These are phyloP conservation scores for Magnusiomyces clavatus DNA, from an alignment of 1,139 yeast species.

Conservation along the genomic window DNA sequence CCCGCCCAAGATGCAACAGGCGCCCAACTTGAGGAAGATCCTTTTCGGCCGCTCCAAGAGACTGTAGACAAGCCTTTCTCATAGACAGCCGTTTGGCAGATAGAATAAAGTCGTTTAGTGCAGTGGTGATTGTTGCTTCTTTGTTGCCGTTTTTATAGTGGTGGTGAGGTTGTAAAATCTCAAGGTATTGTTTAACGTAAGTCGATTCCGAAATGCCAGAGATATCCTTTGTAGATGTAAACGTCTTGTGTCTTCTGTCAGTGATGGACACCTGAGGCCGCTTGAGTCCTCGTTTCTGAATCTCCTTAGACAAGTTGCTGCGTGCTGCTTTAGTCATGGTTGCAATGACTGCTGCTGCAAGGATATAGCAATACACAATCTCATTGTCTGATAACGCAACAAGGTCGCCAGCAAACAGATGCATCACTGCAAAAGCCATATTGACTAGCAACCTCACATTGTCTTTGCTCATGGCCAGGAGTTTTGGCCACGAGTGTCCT, in stretches of 20 bases:
- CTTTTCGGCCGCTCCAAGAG: slow-evolving; percentile 9
- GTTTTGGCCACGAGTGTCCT: slow-evolving; percentile 12
- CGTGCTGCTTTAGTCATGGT: slow-evolving; percentile 8
- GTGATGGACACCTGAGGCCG: slow-evolving; percentile 12
- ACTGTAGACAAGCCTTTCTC: slow-evolving; percentile 8
- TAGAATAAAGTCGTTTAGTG: slow-evolving; percentile 6
- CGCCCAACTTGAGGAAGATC: slow-evolving; percentile 13
- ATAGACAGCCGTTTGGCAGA: slow-evolving; percentile 7
- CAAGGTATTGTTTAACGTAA: slow-evolving; percentile 8
- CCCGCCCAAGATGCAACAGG: slow-evolving; percentile 12
- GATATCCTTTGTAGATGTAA: slow-evolving; percentile 5
- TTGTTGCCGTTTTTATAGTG: no score
- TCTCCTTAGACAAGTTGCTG: slow-evolving; percentile 7
- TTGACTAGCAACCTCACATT: slow-evolving; percentile 12
- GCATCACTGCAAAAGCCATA: slow-evolving; percentile 13
- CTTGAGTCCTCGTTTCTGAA: slow-evolving; percentile 10
- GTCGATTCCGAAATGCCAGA: slow-evolving; percentile 10
- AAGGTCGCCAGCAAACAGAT: slow-evolving; percentile 13
- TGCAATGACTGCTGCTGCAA: slow-evolving; percentile 13
- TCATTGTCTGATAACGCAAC: slow-evolving; percentile 13
- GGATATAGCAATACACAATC: slow-evolving; percentile 13
- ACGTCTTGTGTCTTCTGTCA: slow-evolving; percentile 7
- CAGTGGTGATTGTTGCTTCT: slow-evolving; percentile 1
- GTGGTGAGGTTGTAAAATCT: background rate
- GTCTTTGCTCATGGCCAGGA: slow-evolving; percentile 7